Evolutionary conservation across 768 basidiomycete species (phyloP).

Genomic region (Tricholoma hemisulphureum): DNA sequence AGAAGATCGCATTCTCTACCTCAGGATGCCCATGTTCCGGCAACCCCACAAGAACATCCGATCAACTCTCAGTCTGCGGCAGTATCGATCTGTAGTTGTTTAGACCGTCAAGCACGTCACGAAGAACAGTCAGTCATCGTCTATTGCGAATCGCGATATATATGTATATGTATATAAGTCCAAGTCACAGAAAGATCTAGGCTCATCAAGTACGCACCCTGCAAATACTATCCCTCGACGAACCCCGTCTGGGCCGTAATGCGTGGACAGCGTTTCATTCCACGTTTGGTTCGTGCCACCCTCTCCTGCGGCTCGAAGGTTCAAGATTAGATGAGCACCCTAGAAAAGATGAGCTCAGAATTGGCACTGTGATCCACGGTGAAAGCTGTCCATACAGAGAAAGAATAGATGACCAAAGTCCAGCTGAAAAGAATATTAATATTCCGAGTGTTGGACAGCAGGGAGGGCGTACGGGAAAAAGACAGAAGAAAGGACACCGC

Average conservation of each 20-base stretch:
- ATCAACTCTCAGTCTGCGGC: no score
- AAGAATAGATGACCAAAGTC: background rate
- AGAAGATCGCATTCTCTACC: no score
- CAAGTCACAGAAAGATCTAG: no score
- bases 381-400: background rate
- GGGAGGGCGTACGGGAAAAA: background rate
- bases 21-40: no score
- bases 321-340: constrained; percentile 1
- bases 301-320: background rate
- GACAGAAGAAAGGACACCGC: background rate
- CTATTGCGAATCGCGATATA: no score
- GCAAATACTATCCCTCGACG: no score
- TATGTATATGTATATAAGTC: no score
- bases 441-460: background rate
- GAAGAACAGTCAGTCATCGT: no score
- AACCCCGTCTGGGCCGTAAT: background rate
- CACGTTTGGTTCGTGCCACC: background rate
- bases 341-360: background rate
- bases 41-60: no score
- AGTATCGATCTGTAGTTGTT: no score
- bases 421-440: background rate
- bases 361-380: background rate
- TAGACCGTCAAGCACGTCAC: no score
- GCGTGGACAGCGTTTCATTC: background rate
- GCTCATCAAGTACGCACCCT: no score